Evolutionary conservation across 345 rosid species (phyloP), one percentile per base, ranked within the genome.

Genomic region (Pistacia integerrima): DNA sequence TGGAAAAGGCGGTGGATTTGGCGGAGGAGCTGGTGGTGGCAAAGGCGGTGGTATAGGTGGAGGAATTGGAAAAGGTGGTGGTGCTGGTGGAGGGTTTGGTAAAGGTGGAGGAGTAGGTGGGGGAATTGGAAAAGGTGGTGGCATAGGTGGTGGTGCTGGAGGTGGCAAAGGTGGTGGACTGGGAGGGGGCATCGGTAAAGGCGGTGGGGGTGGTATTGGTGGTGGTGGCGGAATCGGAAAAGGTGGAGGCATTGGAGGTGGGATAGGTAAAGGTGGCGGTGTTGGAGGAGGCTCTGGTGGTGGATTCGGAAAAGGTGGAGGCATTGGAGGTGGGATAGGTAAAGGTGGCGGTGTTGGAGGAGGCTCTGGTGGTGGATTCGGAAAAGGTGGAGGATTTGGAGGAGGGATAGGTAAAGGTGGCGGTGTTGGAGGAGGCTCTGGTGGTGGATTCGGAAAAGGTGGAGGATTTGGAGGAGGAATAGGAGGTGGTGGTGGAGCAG

Each of bases 41-140:
- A 59, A 68, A 1, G 87, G 87, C 0, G 86, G 87, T 0, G 84
- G 82, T 0, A 0, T 33, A 10, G 85, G 86, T 0, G 85, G 87
- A 0, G 90, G 86, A 0, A 69, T 69, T 0, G 83, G 86, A 0
- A 69, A 72, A 0, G 8, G 84, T 0, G 84, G 85, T 0, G 88
- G 88, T 0, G 0, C 38, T 6, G 85, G 86, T 0, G 83, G 86
- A 4, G 90, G 84, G 0, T 17, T 68, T 0, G 84, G 87, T 0
- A 79, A 77, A 1, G 84, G 84, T 0, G 25, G 25, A 25, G 87
- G 86, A 2, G 12, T 25, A 1, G 86, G 81, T 0, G 79, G 79
- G 3, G 87, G 86, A 0, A 35, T 77, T 2, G 87, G 89, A 0
- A 71, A 71, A 20, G 86, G 83, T 0, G 76, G 78, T 0, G 86